Base-by-base conservation (phyloP, 768 basidiomycete species). In the Mycena leptocephala region DNA sequence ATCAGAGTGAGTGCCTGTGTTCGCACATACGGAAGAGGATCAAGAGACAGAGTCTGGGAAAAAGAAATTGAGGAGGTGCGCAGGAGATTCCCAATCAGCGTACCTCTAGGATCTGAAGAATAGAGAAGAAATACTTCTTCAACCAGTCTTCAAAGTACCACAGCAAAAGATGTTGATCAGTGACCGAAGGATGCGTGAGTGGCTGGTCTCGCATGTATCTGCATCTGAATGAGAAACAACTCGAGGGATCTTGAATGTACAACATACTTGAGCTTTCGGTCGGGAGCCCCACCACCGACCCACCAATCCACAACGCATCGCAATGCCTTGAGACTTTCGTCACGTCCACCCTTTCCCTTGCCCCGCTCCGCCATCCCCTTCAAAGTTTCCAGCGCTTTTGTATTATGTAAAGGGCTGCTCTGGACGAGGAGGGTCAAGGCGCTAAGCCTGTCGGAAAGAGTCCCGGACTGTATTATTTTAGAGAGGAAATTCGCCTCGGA, bases 61-160 rank as follows among this genome's bases (percentile, higher is more conserved):
- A 9, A 33, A 5, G 11, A 26, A 48, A 77, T 73, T 53, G 22
- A 26, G 71, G 5, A 30, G 65, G 8, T n/a, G 41, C 16, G 41
- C 14, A 24, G 14, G 51, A 69, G 66, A 39, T 53, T 55, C 10
- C 16, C 3, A 2, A 46, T 28, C 37, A 56, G 80, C 88, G 55
- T 51, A 95, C 96, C 91, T 99, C 98, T 22, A 99, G 91, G 46
- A 95, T 92, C 82, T 98, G 96, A 4, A 99, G 90, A 46, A 98
- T 84, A 2, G 93, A 93, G 85, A 98, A 99, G 86, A 98, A 99
- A 84, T 94, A 99, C 78, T 97, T 97, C 86, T 99, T 99, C 63
- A 99, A 83, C 95, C 96, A 99, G 80, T 99, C 98, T 84, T 99
- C 98, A 83, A 98, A 99, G 75, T 94, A 94, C 94, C 95, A 99